A percentile compares a stretch with the other conserved stretches of the same genome.
Evolutionary conservation across 495 filamentous ascomycete genomes (phyloP).

Genomic region (Penicillium taxi): DNA sequence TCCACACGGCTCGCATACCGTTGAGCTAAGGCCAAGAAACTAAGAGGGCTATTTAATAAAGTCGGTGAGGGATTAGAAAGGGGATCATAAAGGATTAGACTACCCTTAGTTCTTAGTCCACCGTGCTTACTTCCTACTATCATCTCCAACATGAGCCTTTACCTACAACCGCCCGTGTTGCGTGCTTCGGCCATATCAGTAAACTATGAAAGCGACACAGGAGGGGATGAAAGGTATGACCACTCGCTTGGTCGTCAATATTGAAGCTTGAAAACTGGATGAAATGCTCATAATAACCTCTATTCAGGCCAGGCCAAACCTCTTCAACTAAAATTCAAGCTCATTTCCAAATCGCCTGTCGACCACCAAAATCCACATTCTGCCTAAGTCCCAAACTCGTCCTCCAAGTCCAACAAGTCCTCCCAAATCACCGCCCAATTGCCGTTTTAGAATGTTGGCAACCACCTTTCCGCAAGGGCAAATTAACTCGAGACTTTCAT

Average conservation of each 20-base stretch:
- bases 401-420: constrained; percentile 36
- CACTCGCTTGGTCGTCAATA: neutral
- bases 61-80: too few relatives aligned
- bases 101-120: too few relatives aligned
- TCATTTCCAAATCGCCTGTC: constrained; percentile 30
- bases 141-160: too few relatives aligned
- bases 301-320: constrained; percentile 3
- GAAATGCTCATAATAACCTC: too few relatives aligned
- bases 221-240: constrained; percentile 21
- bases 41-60: too few relatives aligned
- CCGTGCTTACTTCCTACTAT: too few relatives aligned
- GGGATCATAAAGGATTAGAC: too few relatives aligned
- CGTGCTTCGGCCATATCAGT: constrained; percentile 5
- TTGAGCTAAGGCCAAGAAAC: too few relatives aligned
- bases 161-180: constrained; percentile 5
- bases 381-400: constrained; percentile 26
- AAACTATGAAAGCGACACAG: constrained; percentile 19
- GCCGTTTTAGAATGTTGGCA: constrained; percentile 34
- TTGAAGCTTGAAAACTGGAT: too few relatives aligned
- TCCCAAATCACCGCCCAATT: constrained; percentile 18
- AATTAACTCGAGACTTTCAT: constrained; percentile 14
- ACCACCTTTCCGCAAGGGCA: constrained; percentile 25
- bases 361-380: constrained; percentile 27
- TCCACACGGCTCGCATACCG: too few relatives aligned
- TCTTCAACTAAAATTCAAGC: constrained; percentile 19